Evolutionary conservation across 2,329 filamentous ascomycete species (phyloP), one percentile per base, ranked within the genome.

Genomic region (Ceratocystis alfenasii): DNA sequence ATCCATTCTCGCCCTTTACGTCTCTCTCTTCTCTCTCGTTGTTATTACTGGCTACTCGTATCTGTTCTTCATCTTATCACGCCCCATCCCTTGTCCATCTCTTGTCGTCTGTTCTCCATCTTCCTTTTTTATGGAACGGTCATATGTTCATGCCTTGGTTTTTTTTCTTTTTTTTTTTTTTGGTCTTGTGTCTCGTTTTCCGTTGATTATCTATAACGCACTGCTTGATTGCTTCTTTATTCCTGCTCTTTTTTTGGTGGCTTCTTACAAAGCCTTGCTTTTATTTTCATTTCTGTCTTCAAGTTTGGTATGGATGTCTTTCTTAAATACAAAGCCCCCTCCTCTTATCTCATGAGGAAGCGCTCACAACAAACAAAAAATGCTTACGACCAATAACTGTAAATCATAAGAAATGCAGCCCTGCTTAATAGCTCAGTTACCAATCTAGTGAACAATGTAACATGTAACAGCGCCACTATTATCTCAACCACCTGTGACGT

Each of bases 161-260:
- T 28, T 20, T 8, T 46, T 28, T 20, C 1, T 33, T 6, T 1
- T 62, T n/a, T 20, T 48, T 48, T 53, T 53, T 53, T 25, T 50
- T 63, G 28, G 12, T 60, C 46, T 62, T 33, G 33, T 64, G 61
- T 33, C 7, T 64, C 64, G 41, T 22, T 55, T 67, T 57, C 55
- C 28, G 25, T 48, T 62, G 36, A 50, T 41, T 53, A 53, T 28
- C 60, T 45, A 59, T 59, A 36, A 59, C 55, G 55, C 55, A 17
- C 30, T 59, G 30, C 55, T 36, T 59, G 48, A 25, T 25, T n/a
- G 48, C n/a, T 53, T 20, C 22, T 20, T 25, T 22, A 20, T n/a
- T 25, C n/a, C 22, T 53, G 48, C 6, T 53, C 48, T 53, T 22
- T 41, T 15, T 15, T 41, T 41, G 48, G 48, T 53, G 48, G 48